phyloP scores from a whole-genome alignment of 495 filamentous ascomycete genomes.

The Acidomyces sp. region DNA sequence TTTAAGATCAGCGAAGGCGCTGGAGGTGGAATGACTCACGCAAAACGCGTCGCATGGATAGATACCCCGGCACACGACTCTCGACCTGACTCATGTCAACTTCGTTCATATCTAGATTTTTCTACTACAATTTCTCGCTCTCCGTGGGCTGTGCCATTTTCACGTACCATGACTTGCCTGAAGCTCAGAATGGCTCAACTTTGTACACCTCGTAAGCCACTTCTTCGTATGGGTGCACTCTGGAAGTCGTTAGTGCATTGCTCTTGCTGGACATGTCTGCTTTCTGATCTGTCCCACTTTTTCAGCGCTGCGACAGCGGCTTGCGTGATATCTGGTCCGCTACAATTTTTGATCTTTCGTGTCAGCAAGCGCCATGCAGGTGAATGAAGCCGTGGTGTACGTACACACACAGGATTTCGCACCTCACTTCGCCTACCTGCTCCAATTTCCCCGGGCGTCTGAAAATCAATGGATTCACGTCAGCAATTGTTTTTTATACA shows the following conservation, averaged over 20 bases:
- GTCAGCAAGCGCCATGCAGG: too few species aligned
- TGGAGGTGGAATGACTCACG: not conserved
- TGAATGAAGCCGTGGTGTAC: too few species aligned
- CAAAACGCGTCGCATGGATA: too few species aligned
- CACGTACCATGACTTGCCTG: too few species aligned
- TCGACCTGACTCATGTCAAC: too few species aligned
- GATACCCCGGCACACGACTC: too few species aligned
- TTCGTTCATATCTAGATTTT: too few species aligned
- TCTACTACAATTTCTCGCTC: too few species aligned
- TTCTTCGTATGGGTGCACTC: slow-evolving; percentile 70
- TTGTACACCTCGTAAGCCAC: slow-evolving; percentile 61
- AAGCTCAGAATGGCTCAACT: slow-evolving; percentile 38
- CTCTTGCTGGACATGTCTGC: not conserved
- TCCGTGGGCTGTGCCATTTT: too few species aligned
- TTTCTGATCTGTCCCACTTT: slow-evolving; percentile 32
- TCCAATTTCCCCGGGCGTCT: slow-evolving; percentile 40
- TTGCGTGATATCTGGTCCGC: slow-evolving; percentile 35
- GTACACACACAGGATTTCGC: slow-evolving; percentile 44
- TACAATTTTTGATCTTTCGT: too few species aligned
- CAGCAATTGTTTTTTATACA: too few species aligned
- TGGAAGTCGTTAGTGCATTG: slow-evolving; percentile 23
- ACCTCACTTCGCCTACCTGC: slow-evolving; percentile 38
- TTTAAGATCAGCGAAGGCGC: not conserved
- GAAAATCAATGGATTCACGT: too few species aligned
- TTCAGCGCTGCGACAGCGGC: slow-evolving; percentile 48